phyloP scores from a whole-genome alignment of 352 stramenopile genomes.

The Phytophthora agathidicida region DNA sequence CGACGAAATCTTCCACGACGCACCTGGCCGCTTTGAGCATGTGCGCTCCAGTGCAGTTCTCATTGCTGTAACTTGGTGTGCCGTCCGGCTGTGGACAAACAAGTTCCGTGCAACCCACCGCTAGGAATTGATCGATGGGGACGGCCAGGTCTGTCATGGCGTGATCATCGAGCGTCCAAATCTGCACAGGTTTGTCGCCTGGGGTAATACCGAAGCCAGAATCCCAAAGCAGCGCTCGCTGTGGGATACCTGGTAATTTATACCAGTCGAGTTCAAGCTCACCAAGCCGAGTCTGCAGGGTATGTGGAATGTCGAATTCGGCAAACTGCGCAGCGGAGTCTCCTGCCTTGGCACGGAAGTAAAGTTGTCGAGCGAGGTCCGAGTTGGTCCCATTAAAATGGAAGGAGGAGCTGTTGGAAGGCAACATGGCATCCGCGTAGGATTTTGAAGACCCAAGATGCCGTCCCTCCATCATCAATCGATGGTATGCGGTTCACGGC shows the following conservation, averaged over 20 bases:
- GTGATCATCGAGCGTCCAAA: conserved; percentile 16
- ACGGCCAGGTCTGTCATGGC: conserved; percentile 24
- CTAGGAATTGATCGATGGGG: conserved; percentile 8
- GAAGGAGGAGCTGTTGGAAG: conserved; percentile 14
- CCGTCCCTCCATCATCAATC: neutral
- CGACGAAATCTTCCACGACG: conserved; percentile 19
- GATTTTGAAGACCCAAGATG: neutral
- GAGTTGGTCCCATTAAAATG: conserved; percentile 34
- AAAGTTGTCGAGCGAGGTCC: conserved; percentile 31
- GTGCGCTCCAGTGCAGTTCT: conserved; percentile 13
- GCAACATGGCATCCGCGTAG: conserved; percentile 6
- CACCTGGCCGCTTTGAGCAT: conserved; percentile 25
- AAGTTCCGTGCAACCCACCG: conserved; percentile 1
- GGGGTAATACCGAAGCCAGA: conserved; percentile 11
- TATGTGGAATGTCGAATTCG: conserved; percentile 2
- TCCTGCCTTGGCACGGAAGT: conserved; percentile 17
- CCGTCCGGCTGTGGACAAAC: conserved; percentile 23
- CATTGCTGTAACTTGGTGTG: conserved; percentile 4
- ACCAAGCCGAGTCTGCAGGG: neutral
- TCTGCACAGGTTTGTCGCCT: conserved; percentile 9
- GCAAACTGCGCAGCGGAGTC: neutral
- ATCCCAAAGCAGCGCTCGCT: conserved; percentile 34
- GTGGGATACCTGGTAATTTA: conserved; percentile 10
- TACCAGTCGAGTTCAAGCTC: conserved; percentile 5
- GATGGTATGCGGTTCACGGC: neutral